These are phyloP conservation scores for Vanrija sp. DNA, from an alignment of 1,284 basidiomycete species.

Conservation along the genomic window DNA sequence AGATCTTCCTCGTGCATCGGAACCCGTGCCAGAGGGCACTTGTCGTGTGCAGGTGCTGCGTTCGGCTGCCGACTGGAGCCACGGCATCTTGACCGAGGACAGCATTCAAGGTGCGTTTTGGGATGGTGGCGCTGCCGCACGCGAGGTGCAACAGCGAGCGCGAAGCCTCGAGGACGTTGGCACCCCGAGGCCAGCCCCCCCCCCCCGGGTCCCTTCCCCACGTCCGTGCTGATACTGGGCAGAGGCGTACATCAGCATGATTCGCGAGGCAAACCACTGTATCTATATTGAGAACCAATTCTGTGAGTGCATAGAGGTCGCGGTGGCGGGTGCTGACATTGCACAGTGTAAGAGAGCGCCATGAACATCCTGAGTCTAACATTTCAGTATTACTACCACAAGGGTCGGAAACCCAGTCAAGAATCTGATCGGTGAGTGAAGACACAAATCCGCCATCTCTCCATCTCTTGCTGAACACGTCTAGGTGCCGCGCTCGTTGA, in stretches of 20 bases:
- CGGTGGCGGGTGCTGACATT: conserved; percentile 12
- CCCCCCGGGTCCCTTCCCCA: background rate
- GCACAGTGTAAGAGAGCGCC: conserved; percentile 16
- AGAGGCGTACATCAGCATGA: conserved; percentile 69
- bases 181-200: no score
- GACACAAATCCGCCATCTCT: no score
- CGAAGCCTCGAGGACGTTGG: no score
- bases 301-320: conserved; percentile 57
- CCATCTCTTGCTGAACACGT: background rate
- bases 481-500: conserved; percentile 66
- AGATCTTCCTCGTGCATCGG: conserved; percentile 33
- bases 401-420: conserved; percentile 59
- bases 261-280: conserved; percentile 75
- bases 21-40: conserved; percentile 39
- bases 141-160: no score
- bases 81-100: conserved; percentile 77
- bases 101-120: conserved; percentile 81
- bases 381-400: conserved; percentile 70
- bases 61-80: conserved; percentile 85
- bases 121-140: background rate
- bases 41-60: conserved; percentile 54
- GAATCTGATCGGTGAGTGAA: conserved; percentile 64
- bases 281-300: conserved; percentile 96
- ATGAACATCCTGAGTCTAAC: background rate
- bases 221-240: background rate